Conservation (phyloP, 2,329 filamentous ascomycete species). For the Trichoderma sp. region DNA sequence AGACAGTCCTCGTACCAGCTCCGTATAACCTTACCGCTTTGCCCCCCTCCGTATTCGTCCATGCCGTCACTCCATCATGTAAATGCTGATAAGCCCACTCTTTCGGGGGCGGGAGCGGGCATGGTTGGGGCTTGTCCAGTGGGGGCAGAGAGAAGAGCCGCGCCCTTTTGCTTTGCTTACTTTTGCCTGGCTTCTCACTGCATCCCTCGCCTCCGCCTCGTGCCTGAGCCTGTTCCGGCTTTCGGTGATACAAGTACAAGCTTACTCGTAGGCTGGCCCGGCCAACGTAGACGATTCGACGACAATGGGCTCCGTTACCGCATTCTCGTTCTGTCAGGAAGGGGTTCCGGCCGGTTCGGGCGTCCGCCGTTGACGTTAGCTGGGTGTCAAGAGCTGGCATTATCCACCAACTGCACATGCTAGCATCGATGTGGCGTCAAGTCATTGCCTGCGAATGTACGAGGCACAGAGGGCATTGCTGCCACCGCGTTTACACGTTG, state of each 20-base stretch:
- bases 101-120: slow-evolving; percentile 14
- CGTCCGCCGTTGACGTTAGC: slow-evolving; percentile 10
- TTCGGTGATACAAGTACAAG: no score
- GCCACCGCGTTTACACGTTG: not conserved
- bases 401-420: not conserved
- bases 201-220: not conserved
- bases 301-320: slow-evolving; percentile 2
- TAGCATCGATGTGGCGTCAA: no score
- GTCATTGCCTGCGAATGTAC: not conserved
- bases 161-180: slow-evolving; percentile 2
- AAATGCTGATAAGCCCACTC: slow-evolving; percentile 26
- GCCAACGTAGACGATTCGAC: not conserved
- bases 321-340: slow-evolving; percentile 24
- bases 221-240: no score
- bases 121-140: slow-evolving; percentile 8
- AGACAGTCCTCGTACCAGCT: not conserved
- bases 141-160: slow-evolving; percentile 5
- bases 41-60: not conserved
- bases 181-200: slow-evolving; percentile 7
- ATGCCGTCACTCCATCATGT: slow-evolving; percentile 29
- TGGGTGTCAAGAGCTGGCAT: not conserved
- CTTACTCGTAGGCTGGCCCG: no score
- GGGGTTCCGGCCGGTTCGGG: slow-evolving; percentile 16
- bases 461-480: not conserved
- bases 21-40: not conserved